phyloP scores from a whole-genome alignment of 495 filamentous ascomycete genomes.

The Aspergillus baeticus region DNA sequence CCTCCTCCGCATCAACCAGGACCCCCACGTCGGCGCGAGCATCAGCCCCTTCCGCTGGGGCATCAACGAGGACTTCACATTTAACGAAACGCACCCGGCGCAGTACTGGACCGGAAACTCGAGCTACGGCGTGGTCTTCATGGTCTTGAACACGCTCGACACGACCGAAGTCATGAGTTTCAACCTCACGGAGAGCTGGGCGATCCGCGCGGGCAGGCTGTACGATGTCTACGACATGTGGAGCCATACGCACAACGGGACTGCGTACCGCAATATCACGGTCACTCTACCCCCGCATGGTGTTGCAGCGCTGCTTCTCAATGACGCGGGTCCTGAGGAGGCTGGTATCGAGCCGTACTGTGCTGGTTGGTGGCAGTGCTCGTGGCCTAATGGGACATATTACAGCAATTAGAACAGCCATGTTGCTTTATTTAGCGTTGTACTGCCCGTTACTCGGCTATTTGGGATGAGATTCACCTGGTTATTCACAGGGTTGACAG shows the following conservation, averaged over 20 bases:
- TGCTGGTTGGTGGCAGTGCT: not conserved
- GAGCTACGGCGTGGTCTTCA: not conserved
- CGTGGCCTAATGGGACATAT: not conserved
- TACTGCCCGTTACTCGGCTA: too few relatives aligned
- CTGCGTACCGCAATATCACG: not conserved
- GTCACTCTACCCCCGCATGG: not conserved
- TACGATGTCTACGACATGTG: slow-evolving; percentile 4
- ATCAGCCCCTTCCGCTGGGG: not conserved
- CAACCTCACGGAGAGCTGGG: slow-evolving; percentile 6
- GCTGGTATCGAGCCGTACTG: not conserved
- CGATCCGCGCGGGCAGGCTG: not conserved
- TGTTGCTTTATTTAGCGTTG: too few relatives aligned
- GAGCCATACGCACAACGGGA: not conserved
- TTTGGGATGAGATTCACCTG: too few relatives aligned
- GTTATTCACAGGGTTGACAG: too few relatives aligned
- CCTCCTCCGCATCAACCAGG: slow-evolving; percentile 2
- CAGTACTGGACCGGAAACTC: slow-evolving; percentile 3
- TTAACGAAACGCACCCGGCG: not conserved
- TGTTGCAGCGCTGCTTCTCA: not conserved
- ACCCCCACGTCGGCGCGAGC: not conserved
- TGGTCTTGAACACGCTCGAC: not conserved
- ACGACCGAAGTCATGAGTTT: not conserved
- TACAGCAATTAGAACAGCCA: too few relatives aligned
- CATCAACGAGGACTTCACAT: not conserved
- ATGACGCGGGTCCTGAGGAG: not conserved